These are phyloP conservation scores for Tephrocybe sp. DNA, from an alignment of 768 basidiomycete genomes.

Conservation along the genomic window DNA sequence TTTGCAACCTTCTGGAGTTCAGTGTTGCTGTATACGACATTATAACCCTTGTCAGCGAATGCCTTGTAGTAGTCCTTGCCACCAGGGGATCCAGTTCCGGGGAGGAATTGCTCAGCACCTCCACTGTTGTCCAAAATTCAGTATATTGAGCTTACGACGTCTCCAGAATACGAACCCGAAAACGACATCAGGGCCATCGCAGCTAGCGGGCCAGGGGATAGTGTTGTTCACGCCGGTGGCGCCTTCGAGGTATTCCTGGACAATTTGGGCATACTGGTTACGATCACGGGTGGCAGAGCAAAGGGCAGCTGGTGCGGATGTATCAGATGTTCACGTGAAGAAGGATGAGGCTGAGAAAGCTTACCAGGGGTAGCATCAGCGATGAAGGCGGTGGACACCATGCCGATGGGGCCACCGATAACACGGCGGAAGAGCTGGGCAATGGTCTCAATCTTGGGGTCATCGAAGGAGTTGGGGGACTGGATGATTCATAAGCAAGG, in stretches of 20 bases:
- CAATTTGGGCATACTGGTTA: constrained; percentile 29
- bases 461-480: constrained; percentile 40
- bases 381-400: constrained; percentile 45
- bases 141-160: background rate
- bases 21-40: constrained; percentile 38
- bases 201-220: constrained; percentile 41
- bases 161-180: constrained; percentile 31
- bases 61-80: constrained; percentile 42
- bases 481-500: constrained; percentile 11
- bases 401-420: constrained; percentile 40
- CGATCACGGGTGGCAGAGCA: constrained; percentile 44
- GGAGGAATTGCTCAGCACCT: constrained; percentile 44
- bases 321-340: background rate
- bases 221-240: constrained; percentile 31
- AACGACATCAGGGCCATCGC: constrained; percentile 42
- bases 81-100: constrained; percentile 36
- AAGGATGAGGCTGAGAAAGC: constrained; percentile 4
- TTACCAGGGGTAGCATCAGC: constrained; percentile 44
- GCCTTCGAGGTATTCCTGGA: constrained; percentile 38
- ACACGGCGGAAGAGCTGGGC: constrained; percentile 42
- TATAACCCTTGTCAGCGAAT: constrained; percentile 39
- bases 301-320: constrained; percentile 29
- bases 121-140: constrained; percentile 30
- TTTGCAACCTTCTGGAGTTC: constrained; percentile 29
- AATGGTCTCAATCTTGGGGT: constrained; percentile 45